phyloP scores from a whole-genome alignment of 305 asterid species.

The Rubia balearica region DNA sequence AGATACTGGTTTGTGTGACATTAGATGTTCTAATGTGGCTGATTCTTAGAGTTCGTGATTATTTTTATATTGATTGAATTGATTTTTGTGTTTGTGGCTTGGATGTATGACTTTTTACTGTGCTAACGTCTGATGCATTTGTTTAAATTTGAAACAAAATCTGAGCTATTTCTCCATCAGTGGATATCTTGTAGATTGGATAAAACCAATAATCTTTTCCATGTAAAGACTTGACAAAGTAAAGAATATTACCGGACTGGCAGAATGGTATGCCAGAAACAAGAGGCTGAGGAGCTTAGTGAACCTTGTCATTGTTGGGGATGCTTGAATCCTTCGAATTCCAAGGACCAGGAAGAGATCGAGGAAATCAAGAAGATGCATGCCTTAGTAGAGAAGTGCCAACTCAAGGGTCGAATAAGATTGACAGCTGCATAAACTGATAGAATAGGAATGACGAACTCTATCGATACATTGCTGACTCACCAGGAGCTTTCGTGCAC shows the following conservation, averaged over 20 bases:
- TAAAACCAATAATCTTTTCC: slow-evolving; percentile 75
- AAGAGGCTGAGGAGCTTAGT: slow-evolving; percentile 55
- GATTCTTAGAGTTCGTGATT: too few relatives aligned
- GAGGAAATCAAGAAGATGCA: slow-evolving; percentile 83
- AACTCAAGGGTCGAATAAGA: slow-evolving; percentile 71
- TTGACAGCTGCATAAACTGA: slow-evolving; percentile 93
- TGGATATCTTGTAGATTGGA: slow-evolving; percentile 63
- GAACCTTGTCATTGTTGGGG: slow-evolving; percentile 76
- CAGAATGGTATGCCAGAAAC: slow-evolving; percentile 91
- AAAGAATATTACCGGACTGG: slow-evolving; percentile 71
- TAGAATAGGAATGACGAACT: slow-evolving; percentile 62
- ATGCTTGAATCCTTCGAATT: slow-evolving; percentile 67
- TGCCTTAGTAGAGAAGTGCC: slow-evolving; percentile 47
- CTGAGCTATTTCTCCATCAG: slow-evolving; percentile 27
- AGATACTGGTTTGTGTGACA: too few relatives aligned
- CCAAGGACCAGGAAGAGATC: slow-evolving; percentile 82
- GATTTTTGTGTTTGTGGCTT: too few relatives aligned
- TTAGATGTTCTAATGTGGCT: too few relatives aligned
- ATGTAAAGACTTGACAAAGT: slow-evolving; percentile 86
- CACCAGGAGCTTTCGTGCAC: slow-evolving; percentile 88
- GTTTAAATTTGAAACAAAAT: not conserved
- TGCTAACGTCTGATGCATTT: slow-evolving; percentile 9
- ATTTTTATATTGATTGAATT: too few relatives aligned
- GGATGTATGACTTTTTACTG: too few relatives aligned
- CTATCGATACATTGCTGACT: slow-evolving; percentile 72